Evolutionary conservation across 176 grass and related monocot species (phyloP).

Genomic region (Lolium rigidum): DNA sequence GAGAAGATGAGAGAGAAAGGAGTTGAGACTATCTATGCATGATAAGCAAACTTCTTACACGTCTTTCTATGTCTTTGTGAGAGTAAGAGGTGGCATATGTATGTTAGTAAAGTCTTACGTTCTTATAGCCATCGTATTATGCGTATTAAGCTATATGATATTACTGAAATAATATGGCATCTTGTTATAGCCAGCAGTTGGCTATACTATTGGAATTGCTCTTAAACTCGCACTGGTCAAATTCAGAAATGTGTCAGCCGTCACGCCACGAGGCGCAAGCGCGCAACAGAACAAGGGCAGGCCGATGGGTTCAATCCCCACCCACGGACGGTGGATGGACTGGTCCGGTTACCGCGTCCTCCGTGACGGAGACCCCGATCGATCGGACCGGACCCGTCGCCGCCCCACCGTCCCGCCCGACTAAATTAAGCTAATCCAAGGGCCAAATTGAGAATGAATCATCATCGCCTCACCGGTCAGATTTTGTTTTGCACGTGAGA

Average conservation of each 20-base stretch:
- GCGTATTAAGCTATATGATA: too few relatives aligned
- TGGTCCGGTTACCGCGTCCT: constrained; percentile 17
- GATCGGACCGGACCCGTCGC: background rate
- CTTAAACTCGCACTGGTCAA: background rate
- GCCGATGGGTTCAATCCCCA: background rate
- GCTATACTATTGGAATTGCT: too few relatives aligned
- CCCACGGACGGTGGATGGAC: background rate
- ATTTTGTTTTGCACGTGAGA: constrained; percentile 11
- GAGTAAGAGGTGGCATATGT: too few relatives aligned
- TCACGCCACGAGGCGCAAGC: background rate
- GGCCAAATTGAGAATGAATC: background rate
- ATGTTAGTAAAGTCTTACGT: too few relatives aligned
- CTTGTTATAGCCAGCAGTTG: too few relatives aligned
- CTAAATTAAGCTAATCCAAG: too few relatives aligned
- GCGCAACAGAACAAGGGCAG: background rate
- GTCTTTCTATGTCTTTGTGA: too few relatives aligned
- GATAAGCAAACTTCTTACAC: too few relatives aligned
- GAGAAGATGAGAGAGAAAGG: too few relatives aligned
- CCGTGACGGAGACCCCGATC: constrained; percentile 6
- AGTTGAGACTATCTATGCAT: too few relatives aligned
- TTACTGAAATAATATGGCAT: too few relatives aligned
- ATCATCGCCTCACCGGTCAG: background rate
- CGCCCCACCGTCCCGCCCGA: background rate
- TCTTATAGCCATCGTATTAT: too few relatives aligned
- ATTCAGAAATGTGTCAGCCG: background rate